phyloP scores from a whole-genome alignment of 179 eudicot genomes.

The Sideroxylon spinosum region DNA sequence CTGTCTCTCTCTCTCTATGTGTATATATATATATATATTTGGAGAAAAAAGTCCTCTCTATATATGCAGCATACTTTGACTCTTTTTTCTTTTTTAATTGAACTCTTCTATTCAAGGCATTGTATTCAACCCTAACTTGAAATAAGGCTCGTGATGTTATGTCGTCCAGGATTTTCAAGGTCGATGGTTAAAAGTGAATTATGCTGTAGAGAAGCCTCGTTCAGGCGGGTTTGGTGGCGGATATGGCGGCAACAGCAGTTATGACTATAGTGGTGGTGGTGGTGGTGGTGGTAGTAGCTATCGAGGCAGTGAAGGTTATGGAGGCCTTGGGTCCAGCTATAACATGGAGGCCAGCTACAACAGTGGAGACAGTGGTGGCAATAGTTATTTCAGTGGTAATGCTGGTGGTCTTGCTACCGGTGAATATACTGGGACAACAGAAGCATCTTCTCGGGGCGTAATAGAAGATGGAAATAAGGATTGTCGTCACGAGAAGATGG shows the following conservation, averaged over 20 bases:
- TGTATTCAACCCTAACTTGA: not conserved
- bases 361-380: not conserved
- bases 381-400: not conserved
- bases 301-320: not conserved
- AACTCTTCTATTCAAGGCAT: not conserved
- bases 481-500: not conserved
- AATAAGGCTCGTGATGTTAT: not conserved
- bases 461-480: not conserved
- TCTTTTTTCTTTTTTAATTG: not conserved
- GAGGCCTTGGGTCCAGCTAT: not conserved
- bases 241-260: not conserved
- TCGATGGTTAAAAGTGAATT: slow-evolving; percentile 11
- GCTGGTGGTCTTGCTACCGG: no score
- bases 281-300: not conserved
- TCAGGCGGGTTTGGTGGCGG: not conserved
- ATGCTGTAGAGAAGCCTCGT: slow-evolving; percentile 3
- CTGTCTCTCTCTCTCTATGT: no score
- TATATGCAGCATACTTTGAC: not conserved
- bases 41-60: not conserved
- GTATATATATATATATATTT: no score
- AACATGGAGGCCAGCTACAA: not conserved
- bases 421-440: no score
- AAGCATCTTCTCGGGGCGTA: no score
- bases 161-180: slow-evolving; percentile 13
- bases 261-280: not conserved